Evolutionary conservation across 148 eudicot species (phyloP), one percentile per base, ranked within the genome.

Genomic region (Mesembryanthemum crystallinum): DNA sequence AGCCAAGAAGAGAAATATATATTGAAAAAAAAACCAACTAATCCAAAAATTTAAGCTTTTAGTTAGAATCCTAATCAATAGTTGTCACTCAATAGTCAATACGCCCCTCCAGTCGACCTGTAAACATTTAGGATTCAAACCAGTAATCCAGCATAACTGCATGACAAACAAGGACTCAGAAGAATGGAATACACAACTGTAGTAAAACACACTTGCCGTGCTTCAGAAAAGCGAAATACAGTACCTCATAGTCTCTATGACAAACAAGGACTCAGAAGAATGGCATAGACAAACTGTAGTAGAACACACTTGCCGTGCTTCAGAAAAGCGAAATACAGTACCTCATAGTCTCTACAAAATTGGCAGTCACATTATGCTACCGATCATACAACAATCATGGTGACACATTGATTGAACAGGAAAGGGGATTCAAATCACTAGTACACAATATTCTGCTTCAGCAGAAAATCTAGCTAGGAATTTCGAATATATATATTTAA

Each of bases 271-370:
- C 76, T 0, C 30, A 64, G 63, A 10, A 30, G 49, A 62, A 39
- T 25, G 25, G 27, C 24, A 13, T 10, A 23, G 5, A 8, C 45
- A 77, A 29, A 8, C 61, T 18, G 24, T 25, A 14, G 35, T 14
- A 33, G 59, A 37, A 60, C 30, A 29, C n/a, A 32, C n/a, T 69
- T 61, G 74, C 60, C 65, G 77, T 72, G 67, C 74, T 77, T 67
- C 62, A 72, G 23, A 72, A 69, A 77, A 73, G 77, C 80, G 67
- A 73, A 49, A 20, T 51, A 52, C 69, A 49, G 13, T 51, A 52
- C 69, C 77, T 73, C 74, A 67, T 45, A 67, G 69, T 76, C 7
- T 62, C 77, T 81, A 73, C 80, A 77, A 83, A 83, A 74, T 78
- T 70, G 79, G 79, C 37, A 65, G 76, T 80, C 76, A 67, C 37